These are phyloP conservation scores for Amanita muscaria DNA, from an alignment of 768 basidiomycete species.

Conservation along the genomic window DNA sequence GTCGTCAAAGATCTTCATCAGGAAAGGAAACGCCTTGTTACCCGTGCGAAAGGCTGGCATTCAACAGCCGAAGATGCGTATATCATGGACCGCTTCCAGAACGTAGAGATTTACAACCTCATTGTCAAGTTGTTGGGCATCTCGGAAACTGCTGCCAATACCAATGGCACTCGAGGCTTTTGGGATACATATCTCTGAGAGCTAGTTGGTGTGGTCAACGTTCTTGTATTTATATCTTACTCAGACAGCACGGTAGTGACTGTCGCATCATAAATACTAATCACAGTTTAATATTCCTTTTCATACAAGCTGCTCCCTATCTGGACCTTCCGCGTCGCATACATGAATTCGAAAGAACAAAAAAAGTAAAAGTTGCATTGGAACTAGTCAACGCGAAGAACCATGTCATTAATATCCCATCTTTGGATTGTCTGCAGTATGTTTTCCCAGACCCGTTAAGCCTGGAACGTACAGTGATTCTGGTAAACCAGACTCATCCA, in stretches of 20 bases:
- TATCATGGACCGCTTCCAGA: constrained; percentile 76
- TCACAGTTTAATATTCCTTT: too few species aligned
- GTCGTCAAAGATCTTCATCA: constrained; percentile 53
- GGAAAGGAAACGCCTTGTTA: constrained; percentile 12
- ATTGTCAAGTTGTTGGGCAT: constrained; percentile 69
- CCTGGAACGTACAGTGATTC: constrained; percentile 69
- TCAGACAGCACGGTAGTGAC: too few species aligned
- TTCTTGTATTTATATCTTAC: background rate
- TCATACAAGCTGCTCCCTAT: too few species aligned
- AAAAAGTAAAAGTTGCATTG: too few species aligned
- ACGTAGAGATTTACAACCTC: constrained; percentile 81
- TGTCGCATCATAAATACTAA: too few species aligned
- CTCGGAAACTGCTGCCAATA: constrained; percentile 42
- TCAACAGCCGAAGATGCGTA: constrained; percentile 56
- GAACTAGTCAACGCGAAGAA: too few species aligned
- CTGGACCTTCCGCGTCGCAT: too few species aligned
- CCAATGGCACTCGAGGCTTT: constrained; percentile 74
- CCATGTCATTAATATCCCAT: background rate
- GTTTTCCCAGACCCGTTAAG: constrained; percentile 41
- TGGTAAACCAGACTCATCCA: constrained; percentile 80
- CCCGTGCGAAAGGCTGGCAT: constrained; percentile 48
- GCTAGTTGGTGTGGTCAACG: background rate
- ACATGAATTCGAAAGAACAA: too few species aligned
- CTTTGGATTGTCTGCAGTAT: constrained; percentile 51
- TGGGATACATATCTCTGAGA: constrained; percentile 70